These are phyloP conservation scores for Arachis hypogaea DNA, from an alignment of 306 rosid genomes.

Conservation along the genomic window DNA sequence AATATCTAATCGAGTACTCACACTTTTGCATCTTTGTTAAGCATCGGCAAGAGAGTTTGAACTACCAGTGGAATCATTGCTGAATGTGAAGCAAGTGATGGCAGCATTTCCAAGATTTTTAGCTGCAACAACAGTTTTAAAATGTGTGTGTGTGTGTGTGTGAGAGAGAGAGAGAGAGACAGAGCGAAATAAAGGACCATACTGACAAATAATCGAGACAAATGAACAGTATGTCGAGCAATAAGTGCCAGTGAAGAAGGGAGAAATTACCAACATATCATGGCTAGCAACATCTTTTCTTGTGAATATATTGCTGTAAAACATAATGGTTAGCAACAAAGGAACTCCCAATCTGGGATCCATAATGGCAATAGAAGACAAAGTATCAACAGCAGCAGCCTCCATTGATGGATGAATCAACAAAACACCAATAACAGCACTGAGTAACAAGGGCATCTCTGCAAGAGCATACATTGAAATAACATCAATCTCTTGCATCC, in stretches of 20 bases:
- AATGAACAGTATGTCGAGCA: constrained; percentile 28
- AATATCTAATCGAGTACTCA: constrained; percentile 48
- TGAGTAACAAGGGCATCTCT: constrained; percentile 73
- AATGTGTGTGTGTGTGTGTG: not conserved
- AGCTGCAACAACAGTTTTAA: constrained; percentile 63
- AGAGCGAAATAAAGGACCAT: not conserved
- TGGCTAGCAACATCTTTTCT: constrained; percentile 58
- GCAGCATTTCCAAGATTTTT: constrained; percentile 76
- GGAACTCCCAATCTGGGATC: constrained; percentile 88
- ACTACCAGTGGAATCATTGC: constrained; percentile 85
- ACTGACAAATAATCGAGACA: constrained; percentile 27
- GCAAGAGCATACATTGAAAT: constrained; percentile 39
- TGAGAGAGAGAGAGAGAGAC: not conserved
- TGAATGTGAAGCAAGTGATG: constrained; percentile 86
- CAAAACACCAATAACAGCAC: constrained; percentile 69
- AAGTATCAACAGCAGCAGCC: constrained; percentile 62
- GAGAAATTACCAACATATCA: constrained; percentile 72
- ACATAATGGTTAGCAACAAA: constrained; percentile 72
- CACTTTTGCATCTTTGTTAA: constrained; percentile 75
- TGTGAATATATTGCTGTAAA: constrained; percentile 72
- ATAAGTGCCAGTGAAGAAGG: constrained; percentile 30
- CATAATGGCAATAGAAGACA: constrained; percentile 72
- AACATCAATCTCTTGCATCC: constrained; percentile 34
- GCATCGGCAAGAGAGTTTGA: constrained; percentile 91
- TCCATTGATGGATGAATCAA: constrained; percentile 72